Base-by-base conservation (phyloP, 768 basidiomycete species). In the Lactifluus echinatus region DNA sequence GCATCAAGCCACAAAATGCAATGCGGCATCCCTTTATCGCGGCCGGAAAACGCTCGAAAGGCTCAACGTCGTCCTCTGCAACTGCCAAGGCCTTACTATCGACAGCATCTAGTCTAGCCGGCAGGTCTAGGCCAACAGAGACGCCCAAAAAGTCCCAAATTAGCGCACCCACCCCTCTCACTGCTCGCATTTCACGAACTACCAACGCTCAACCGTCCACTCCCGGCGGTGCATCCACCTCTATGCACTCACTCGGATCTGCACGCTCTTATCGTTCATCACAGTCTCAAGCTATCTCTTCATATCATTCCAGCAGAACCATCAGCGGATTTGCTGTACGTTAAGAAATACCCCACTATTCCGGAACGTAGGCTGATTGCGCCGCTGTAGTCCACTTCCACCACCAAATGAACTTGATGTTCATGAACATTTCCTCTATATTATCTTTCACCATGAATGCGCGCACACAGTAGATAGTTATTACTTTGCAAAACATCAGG, bases 1-100 rank as follows among this genome's bases (percentile, higher is more conserved):
- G 96, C 31, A 79, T 99, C 68, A 98, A 96, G 70, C 95, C 95
- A 4, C 88, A 93, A 64, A 80, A 87, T 10, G 95, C 95, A 0
- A 70, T 97, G 74, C 83, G 93, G 23, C 95, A 97, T 72, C 87
- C 89, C 11, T 97, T 93, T 73, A 78, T 96, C 57, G 75, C 84
- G 19, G 79, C 82, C 24, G 82, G 87, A 48, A 68, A 69, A 56
- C 80, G 79, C 53, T 62, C 71, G 19, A 85, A 81, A 67, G 66
- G 74, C 7, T 67, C 74, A 14, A 72, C 70, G 26, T 59, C 77
- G 4, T 74, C 69, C 2, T 67, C 76, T 15, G 67, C 73, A 24
- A 73, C 81, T 3, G 69, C 81, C 12, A 87, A 78, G 68, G 70
- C 78, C n/a, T 71, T 80, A 17, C 61, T 83, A 36, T 81, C 81